Conservation (phyloP, 495 filamentous ascomycete species). For the Tuber brumale region DNA sequence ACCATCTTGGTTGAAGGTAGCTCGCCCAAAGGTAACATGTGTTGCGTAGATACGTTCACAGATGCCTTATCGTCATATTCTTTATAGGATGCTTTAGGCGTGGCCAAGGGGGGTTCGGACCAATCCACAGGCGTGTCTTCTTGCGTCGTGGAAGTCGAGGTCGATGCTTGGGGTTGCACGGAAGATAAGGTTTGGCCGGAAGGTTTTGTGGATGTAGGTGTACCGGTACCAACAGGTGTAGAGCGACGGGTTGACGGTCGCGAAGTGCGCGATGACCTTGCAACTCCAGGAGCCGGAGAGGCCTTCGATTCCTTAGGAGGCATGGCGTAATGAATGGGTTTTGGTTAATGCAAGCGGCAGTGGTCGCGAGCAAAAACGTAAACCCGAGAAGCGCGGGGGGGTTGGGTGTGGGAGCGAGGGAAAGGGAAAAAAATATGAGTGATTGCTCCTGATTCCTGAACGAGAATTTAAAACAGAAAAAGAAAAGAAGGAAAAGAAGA, state of each 20-base stretch:
- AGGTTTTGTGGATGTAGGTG: constrained; percentile 37
- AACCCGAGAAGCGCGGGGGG: constrained; percentile 14
- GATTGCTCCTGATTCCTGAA: constrained; percentile 39
- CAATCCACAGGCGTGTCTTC: constrained; percentile 31
- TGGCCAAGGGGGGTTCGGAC: constrained; percentile 40
- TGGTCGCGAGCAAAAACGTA: constrained; percentile 36
- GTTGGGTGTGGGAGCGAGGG: constrained; percentile 33
- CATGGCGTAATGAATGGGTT: constrained; percentile 40
- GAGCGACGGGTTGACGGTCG: constrained; percentile 41
- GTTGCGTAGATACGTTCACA: constrained; percentile 31
- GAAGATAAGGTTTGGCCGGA: constrained; percentile 28
- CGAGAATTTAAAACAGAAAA: constrained; percentile 29
- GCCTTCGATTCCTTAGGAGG: constrained; percentile 39
- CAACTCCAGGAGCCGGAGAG: constrained; percentile 9
- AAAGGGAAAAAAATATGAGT: constrained; percentile 37
- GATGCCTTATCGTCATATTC: constrained; percentile 40
- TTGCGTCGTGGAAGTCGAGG: constrained; percentile 25
- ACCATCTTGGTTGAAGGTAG: constrained; percentile 37
- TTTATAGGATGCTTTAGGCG: constrained; percentile 40
- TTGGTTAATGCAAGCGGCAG: constrained; percentile 39
- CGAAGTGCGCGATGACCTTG: constrained; percentile 33
- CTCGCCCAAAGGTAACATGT: constrained; percentile 41
- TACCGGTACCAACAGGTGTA: constrained; percentile 41
- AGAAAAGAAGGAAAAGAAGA: constrained; percentile 26
- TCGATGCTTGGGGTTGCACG: constrained; percentile 19